A percentile compares a stretch with the other conserved stretches of the same genome.
Evolutionary conservation across 306 rosid genomes (phyloP).

Genomic region (Albizia julibrissin): DNA sequence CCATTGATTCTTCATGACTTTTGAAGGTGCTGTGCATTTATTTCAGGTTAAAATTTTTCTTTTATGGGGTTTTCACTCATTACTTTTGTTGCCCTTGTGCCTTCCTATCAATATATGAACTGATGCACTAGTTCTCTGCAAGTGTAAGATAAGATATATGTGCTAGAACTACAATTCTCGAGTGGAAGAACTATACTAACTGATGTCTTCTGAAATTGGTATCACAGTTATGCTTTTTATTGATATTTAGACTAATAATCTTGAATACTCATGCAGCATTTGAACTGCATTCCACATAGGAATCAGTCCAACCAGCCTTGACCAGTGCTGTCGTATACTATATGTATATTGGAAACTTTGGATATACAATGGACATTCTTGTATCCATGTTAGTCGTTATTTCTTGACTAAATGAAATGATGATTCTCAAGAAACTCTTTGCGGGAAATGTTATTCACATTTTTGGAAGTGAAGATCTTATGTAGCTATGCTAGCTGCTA

Average conservation of each 20-base stretch:
- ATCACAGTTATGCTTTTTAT: background rate
- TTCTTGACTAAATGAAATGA: slow-evolving; percentile 1
- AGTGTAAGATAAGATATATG: background rate
- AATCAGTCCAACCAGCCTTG: background rate
- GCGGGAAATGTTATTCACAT: background rate
- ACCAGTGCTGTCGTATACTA: background rate
- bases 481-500: slow-evolving; percentile 7
- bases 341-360: background rate
- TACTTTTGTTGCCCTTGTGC: background rate
- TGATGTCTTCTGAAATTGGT: background rate
- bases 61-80: background rate
- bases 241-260: background rate
- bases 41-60: background rate
- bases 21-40: background rate
- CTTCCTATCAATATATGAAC: background rate
- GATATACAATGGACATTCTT: slow-evolving; percentile 5
- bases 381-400: background rate
- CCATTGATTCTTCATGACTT: background rate
- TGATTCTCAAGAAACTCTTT: slow-evolving; percentile 23
- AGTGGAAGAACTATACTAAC: background rate
- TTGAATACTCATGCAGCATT: background rate
- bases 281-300: background rate
- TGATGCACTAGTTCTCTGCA: background rate
- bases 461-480: slow-evolving; percentile 6
- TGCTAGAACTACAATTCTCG: background rate